Evolutionary conservation across 257 asterid species (phyloP).

Genomic region (Jaltomata sinuosa): DNA sequence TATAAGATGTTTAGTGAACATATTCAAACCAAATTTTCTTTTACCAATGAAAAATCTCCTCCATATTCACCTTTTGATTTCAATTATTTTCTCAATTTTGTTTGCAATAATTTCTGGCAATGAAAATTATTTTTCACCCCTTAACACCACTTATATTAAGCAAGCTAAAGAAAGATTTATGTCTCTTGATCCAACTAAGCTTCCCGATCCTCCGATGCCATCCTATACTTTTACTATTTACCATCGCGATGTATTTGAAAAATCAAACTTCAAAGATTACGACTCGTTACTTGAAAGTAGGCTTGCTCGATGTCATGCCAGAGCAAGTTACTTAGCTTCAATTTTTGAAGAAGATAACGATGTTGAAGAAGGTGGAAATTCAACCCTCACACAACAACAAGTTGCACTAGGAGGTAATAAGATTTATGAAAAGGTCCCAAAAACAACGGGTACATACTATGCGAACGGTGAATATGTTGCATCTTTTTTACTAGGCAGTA

Average conservation of each 20-base stretch:
- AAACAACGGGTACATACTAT: background rate
- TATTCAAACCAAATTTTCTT: background rate
- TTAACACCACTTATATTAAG: background rate
- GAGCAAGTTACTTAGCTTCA: background rate
- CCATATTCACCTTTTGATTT: background rate
- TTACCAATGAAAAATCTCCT: background rate
- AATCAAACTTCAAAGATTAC: background rate
- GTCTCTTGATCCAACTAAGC: background rate
- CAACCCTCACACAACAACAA: background rate
- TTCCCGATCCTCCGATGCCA: background rate
- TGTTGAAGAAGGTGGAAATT: background rate
- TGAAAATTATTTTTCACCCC: background rate
- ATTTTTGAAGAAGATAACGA: background rate
- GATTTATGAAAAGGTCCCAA: background rate
- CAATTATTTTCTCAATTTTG: background rate
- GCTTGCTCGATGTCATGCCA: background rate
- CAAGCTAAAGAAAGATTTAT: background rate
- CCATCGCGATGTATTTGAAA: background rate
- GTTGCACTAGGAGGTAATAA: background rate
- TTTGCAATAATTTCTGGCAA: background rate
- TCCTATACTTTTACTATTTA: background rate
- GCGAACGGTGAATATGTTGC: background rate
- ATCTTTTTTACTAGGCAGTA: background rate
- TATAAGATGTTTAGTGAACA: background rate
- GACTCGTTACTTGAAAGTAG: background rate